These are phyloP conservation scores for Bauhinia variegata DNA, from an alignment of 306 rosid species.

Conservation along the genomic window DNA sequence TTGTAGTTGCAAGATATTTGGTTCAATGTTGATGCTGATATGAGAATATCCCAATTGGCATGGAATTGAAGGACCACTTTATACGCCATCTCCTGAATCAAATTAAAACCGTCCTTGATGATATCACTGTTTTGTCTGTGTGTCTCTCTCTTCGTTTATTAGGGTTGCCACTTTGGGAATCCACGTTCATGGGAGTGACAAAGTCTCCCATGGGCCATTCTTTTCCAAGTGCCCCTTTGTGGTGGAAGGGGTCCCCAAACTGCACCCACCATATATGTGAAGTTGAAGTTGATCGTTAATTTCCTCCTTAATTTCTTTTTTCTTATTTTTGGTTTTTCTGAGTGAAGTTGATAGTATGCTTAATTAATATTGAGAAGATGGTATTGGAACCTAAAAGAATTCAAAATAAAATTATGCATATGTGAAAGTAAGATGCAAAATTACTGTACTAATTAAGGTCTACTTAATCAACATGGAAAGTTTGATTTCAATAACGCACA, in stretches of 20 bases:
- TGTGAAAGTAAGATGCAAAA: neutral
- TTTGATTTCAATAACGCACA: too few relatives aligned
- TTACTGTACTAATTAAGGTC: too few relatives aligned
- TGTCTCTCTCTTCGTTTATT: slow-evolving; percentile 44
- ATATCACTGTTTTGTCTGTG: neutral
- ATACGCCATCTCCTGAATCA: slow-evolving; percentile 12
- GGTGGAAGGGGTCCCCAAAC: slow-evolving; percentile 54
- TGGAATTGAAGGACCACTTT: slow-evolving; percentile 10
- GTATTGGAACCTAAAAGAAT: slow-evolving; percentile 58
- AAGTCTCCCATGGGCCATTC: slow-evolving; percentile 41
- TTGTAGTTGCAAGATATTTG: neutral
- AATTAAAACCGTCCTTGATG: slow-evolving; percentile 27
- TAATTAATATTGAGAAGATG: slow-evolving; percentile 48
- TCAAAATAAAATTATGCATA: neutral
- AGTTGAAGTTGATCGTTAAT: slow-evolving; percentile 51
- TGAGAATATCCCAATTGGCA: slow-evolving; percentile 29
- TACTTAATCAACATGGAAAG: too few relatives aligned
- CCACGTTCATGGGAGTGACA: slow-evolving; percentile 62
- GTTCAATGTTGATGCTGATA: slow-evolving; percentile 23
- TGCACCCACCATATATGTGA: slow-evolving; percentile 21
- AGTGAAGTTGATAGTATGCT: too few relatives aligned
- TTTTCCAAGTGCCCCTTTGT: slow-evolving; percentile 24
- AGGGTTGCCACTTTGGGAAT: slow-evolving; percentile 36
- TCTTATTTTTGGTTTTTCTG: neutral
- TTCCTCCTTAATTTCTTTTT: too few relatives aligned